Evolutionary conservation across 805 yeast species (phyloP).

Genomic region (Barnettozyma populi): DNA sequence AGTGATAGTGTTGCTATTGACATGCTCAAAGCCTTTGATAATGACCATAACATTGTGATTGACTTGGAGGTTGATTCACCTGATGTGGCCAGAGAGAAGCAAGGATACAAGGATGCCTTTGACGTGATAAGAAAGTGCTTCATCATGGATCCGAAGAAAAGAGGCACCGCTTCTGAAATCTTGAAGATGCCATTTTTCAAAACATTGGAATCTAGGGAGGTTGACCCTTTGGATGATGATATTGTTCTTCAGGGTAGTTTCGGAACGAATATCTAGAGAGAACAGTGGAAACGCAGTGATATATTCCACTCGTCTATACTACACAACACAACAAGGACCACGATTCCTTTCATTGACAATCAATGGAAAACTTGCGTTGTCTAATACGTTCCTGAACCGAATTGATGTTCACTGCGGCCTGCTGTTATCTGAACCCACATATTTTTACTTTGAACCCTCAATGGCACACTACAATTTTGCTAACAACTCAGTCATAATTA

Average conservation of each 20-base stretch:
- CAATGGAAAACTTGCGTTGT: no score
- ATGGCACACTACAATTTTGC: no score
- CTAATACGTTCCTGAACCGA: no score
- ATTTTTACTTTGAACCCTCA: no score
- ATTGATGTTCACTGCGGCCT: no score
- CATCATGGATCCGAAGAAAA: slow-evolving; percentile 68
- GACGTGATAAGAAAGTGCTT: slow-evolving; percentile 43
- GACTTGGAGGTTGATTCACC: slow-evolving; percentile 10
- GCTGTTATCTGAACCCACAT: no score
- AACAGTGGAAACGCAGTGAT: no score
- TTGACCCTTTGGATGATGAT: slow-evolving; percentile 1
- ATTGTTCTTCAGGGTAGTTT: background rate
- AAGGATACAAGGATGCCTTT: slow-evolving; percentile 19
- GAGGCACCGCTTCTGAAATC: slow-evolving; percentile 80
- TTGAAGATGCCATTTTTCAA: slow-evolving; percentile 31
- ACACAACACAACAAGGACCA: no score
- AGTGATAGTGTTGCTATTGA: slow-evolving; percentile 69
- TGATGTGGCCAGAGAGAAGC: slow-evolving; percentile 7
- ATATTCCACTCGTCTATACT: no score
- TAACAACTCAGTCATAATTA: no score
- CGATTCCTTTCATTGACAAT: no score
- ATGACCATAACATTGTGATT: slow-evolving; percentile 17
- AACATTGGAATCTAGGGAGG: slow-evolving; percentile 3
- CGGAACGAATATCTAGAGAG: no score
- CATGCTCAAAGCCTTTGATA: slow-evolving; percentile 36